These are phyloP conservation scores for Eutrema japonicum DNA, from an alignment of 345 rosid species.

Conservation along the genomic window DNA sequence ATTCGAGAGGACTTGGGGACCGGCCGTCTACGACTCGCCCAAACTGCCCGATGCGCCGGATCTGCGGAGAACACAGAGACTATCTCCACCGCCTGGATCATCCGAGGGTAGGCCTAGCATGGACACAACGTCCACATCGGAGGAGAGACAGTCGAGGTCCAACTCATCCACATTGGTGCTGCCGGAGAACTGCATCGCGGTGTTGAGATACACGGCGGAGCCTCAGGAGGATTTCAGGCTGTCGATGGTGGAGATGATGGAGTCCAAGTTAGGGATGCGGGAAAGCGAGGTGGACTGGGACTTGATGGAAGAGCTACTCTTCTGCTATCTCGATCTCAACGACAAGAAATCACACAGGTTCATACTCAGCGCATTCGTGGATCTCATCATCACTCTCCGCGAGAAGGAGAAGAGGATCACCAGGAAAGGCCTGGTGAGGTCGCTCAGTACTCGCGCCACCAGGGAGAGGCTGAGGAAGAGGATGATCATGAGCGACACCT, in stretches of 20 bases:
- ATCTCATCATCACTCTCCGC: constrained; percentile 50
- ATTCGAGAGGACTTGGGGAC: constrained; percentile 43
- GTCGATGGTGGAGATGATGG: constrained; percentile 85
- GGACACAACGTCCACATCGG: constrained; percentile 31
- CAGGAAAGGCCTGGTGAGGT: constrained; percentile 29
- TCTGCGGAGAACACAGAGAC: constrained; percentile 30
- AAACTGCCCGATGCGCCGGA: constrained; percentile 26
- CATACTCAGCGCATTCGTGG: constrained; percentile 80
- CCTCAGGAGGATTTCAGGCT: constrained; percentile 67
- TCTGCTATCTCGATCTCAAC: constrained; percentile 72
- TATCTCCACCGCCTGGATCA: constrained; percentile 51
- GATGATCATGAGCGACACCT: constrained; percentile 20
- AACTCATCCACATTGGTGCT: constrained; percentile 37
- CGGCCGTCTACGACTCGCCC: constrained; percentile 38
- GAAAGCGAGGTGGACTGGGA: constrained; percentile 69
- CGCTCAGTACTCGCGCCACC: constrained; percentile 38
- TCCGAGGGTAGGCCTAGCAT: constrained; percentile 56
- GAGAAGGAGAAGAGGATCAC: constrained; percentile 43
- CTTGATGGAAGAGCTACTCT: constrained; percentile 79
- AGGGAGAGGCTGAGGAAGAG: constrained; percentile 40
- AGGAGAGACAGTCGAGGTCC: constrained; percentile 47
- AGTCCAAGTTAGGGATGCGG: constrained; percentile 49
- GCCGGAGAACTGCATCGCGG: constrained; percentile 67
- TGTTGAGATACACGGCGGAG: constrained; percentile 50
- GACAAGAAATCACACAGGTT: constrained; percentile 70